Evolutionary conservation across 768 basidiomycete species (phyloP).

Genomic region (Pisolithus orientalis): DNA sequence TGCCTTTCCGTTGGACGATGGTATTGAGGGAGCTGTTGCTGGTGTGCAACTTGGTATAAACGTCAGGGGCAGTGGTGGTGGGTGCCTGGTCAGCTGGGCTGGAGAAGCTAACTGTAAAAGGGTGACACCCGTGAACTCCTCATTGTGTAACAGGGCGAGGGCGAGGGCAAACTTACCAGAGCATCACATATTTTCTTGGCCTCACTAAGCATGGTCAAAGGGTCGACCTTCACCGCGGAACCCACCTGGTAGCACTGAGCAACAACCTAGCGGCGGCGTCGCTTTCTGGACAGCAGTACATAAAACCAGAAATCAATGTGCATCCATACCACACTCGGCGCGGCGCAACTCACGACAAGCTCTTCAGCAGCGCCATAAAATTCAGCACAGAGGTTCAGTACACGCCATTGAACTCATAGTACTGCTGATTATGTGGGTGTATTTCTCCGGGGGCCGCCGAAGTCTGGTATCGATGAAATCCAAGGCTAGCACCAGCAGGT

Average conservation of each 20-base stretch:
- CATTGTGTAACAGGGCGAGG: neutral
- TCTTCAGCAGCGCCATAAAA: slow-evolving; percentile 85
- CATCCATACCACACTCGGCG: slow-evolving; percentile 3
- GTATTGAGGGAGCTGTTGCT: slow-evolving; percentile 26
- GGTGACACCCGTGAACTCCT: slow-evolving; percentile 7
- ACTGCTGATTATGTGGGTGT: slow-evolving; percentile 65
- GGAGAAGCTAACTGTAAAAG: slow-evolving; percentile 63
- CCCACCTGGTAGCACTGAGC: slow-evolving; percentile 79
- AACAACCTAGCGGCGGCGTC: slow-evolving; percentile 62
- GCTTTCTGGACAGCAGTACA: slow-evolving; percentile 32
- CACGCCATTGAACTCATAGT: slow-evolving; percentile 87
- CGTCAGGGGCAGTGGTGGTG: slow-evolving; percentile 56
- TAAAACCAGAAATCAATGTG: slow-evolving; percentile 6
- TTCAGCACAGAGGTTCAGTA: slow-evolving; percentile 75
- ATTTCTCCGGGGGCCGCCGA: slow-evolving; percentile 41
- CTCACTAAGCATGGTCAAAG: slow-evolving; percentile 64
- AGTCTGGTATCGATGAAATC: slow-evolving; percentile 40
- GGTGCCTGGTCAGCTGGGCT: slow-evolving; percentile 56
- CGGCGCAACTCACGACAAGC: slow-evolving; percentile 54
- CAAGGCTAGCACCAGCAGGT: slow-evolving; percentile 23
- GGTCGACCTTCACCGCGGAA: slow-evolving; percentile 63
- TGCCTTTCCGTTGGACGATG: slow-evolving; percentile 29
- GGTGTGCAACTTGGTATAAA: slow-evolving; percentile 35
- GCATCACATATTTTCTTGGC: slow-evolving; percentile 76
- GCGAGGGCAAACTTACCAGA: slow-evolving; percentile 40